These are phyloP conservation scores for Beauveria brongniartii DNA, from an alignment of 2,329 filamentous ascomycete species.

Conservation along the genomic window DNA sequence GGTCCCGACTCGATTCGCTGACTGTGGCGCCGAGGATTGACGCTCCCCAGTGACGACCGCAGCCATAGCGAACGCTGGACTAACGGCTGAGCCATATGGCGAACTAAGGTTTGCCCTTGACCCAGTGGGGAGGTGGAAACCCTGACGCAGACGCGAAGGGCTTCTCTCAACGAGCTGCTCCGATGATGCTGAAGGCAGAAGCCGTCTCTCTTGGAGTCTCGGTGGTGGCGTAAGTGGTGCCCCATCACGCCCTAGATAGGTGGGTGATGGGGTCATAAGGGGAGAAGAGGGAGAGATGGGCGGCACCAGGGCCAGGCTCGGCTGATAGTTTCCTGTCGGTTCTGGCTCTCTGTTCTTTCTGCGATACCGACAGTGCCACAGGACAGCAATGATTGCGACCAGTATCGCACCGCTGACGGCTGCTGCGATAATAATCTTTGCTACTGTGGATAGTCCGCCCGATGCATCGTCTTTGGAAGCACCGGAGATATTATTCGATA, in stretches of 20 bases:
- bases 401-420: conserved; percentile 2
- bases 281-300: conserved; percentile 29
- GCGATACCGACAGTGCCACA: conserved; percentile 9
- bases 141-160: not conserved
- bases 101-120: not conserved
- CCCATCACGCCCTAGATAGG: conserved; percentile 16
- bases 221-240: conserved; percentile 36
- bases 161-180: not conserved
- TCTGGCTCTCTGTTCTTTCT: not conserved
- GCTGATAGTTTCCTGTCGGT: conserved; percentile 5
- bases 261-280: conserved; percentile 30
- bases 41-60: not conserved
- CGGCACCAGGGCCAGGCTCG: not conserved
- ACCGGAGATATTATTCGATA: not conserved
- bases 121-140: not conserved
- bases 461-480: not conserved
- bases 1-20: not conserved
- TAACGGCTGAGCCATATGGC: not conserved
- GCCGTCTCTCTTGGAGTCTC: conserved; percentile 38
- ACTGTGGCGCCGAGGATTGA: not conserved
- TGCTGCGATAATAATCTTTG: not conserved
- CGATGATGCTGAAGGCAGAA: conserved; percentile 26
- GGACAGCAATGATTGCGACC: conserved; percentile 3
- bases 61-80: not conserved
- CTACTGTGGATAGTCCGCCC: not conserved